Evolutionary conservation across 2,329 filamentous ascomycete species (phyloP).

Genomic region (Teratosphaeria nubilosa): DNA sequence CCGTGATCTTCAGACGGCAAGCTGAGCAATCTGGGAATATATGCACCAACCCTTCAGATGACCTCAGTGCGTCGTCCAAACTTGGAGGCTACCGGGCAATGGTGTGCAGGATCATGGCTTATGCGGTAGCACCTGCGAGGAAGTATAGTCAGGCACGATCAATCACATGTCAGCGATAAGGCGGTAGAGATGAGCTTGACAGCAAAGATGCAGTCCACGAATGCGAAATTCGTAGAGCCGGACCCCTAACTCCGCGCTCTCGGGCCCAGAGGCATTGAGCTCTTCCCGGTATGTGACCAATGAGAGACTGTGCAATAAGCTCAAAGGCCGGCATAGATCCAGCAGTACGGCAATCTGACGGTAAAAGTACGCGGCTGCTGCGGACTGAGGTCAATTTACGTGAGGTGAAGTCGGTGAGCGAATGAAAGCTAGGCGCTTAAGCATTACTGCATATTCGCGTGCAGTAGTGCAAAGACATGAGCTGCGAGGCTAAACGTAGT

Average conservation of each 20-base stretch:
- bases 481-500: conserved; percentile 5
- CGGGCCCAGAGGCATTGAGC: neutral
- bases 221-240: neutral
- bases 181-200: neutral
- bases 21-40: neutral
- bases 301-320: neutral
- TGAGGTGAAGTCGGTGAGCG: conserved; percentile 1
- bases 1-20: neutral
- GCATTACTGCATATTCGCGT: neutral
- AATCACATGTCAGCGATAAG: neutral
- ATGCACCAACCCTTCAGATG: neutral
- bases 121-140: neutral
- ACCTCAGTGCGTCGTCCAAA: neutral
- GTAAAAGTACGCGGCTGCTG: conserved; percentile 2
- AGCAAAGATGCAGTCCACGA: neutral
- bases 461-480: neutral
- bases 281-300: neutral
- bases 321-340: neutral
- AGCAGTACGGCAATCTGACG: conserved; percentile 5
- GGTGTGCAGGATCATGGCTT: neutral
- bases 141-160: neutral
- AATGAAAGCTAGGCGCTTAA: neutral
- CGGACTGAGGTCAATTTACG: conserved; percentile 3
- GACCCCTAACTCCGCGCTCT: neutral
- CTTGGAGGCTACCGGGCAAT: neutral